Conservation (phyloP, 352 stramenopile genomes). For the Aphanomyces stellatus region DNA sequence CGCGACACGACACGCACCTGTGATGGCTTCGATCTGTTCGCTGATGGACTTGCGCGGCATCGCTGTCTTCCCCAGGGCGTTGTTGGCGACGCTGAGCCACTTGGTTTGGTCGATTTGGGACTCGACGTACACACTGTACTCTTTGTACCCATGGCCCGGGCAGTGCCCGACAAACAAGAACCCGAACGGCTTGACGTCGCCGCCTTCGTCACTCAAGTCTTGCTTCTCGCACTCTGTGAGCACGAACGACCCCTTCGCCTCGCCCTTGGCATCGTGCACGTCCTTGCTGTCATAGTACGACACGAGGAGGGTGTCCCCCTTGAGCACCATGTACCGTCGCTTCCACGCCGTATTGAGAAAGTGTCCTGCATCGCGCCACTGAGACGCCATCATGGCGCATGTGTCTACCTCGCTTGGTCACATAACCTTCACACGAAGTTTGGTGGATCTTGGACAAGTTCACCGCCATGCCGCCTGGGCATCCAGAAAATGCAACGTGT, state of each 20-base stretch:
- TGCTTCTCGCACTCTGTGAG: conserved; percentile 69
- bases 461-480: too few relatives aligned
- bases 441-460: conserved; percentile 30
- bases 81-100: conserved; percentile 72
- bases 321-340: conserved; percentile 64
- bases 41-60: not conserved
- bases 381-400: not conserved
- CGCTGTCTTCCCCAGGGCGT: conserved; percentile 34
- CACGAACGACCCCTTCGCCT: conserved; percentile 62
- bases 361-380: too few relatives aligned
- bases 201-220: conserved; percentile 64
- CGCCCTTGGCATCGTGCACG: conserved; percentile 27
- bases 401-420: conserved; percentile 53
- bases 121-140: conserved; percentile 76
- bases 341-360: conserved; percentile 81
- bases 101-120: conserved; percentile 50
- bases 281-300: conserved; percentile 73
- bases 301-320: conserved; percentile 55
- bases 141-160: conserved; percentile 59
- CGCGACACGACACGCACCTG: not conserved
- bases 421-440: conserved; percentile 78
- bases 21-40: not conserved
- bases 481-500: too few relatives aligned
- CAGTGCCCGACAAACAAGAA: conserved; percentile 82
- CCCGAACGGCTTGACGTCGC: conserved; percentile 62